These are phyloP conservation scores for Blakeslea trispora DNA, from an alignment of 371 early-diverging fungal genomes.

Conservation along the genomic window DNA sequence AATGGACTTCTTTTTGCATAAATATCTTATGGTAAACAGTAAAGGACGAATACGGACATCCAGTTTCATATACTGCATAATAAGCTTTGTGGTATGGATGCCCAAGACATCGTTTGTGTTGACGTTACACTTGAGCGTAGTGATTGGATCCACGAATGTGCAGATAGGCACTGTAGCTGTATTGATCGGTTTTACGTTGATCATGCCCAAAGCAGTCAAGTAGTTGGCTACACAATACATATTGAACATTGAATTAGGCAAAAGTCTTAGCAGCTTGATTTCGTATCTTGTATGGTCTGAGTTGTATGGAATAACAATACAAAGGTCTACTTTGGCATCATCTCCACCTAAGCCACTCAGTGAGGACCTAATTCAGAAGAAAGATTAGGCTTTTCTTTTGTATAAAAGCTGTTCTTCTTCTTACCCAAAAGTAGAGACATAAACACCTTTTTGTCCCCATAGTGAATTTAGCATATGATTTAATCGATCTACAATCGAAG, in stretches of 20 bases:
- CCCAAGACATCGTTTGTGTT: slow-evolving; percentile 58
- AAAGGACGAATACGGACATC: slow-evolving; percentile 59
- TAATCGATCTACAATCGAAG: neutral
- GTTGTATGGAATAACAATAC: slow-evolving; percentile 29
- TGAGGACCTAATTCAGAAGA: slow-evolving; percentile 20
- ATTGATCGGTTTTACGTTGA: slow-evolving; percentile 20
- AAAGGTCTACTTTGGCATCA: slow-evolving; percentile 35
- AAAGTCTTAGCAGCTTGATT: no score
- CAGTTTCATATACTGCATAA: slow-evolving; percentile 52
- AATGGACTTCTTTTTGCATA: slow-evolving; percentile 50
- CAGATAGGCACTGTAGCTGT: slow-evolving; percentile 63
- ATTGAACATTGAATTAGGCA: slow-evolving; percentile 20
- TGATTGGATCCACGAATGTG: slow-evolving; percentile 65
- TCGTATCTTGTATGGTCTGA: neutral
- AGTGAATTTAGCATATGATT: neutral
- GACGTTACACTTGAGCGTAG: slow-evolving; percentile 50
- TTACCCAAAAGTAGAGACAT: slow-evolving; percentile 30
- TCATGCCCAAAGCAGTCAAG: slow-evolving; percentile 26
- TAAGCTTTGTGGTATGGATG: slow-evolving; percentile 58
- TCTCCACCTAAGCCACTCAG: slow-evolving; percentile 25
- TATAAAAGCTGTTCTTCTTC: neutral
- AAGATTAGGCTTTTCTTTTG: neutral
- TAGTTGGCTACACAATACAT: slow-evolving; percentile 21
- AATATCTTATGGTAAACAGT: slow-evolving; percentile 56
- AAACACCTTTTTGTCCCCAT: slow-evolving; percentile 9